Conservation (phyloP, 2,329 filamentous ascomycete genomes). For the Monosporascus sp. region DNA sequence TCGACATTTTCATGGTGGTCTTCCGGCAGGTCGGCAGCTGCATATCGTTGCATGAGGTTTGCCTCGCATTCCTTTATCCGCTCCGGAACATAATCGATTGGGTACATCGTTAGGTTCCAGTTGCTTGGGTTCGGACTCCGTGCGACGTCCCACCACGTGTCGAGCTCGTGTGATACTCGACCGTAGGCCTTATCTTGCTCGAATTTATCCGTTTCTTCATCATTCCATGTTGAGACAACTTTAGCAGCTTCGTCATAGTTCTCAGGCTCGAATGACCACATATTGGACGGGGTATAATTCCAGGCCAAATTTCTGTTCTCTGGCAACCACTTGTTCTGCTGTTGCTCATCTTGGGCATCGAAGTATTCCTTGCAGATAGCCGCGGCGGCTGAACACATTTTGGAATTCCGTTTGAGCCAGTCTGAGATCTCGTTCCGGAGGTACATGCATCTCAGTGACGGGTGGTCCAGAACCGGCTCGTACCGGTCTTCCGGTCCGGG, state of each 20-base stretch:
- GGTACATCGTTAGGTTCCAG: slow-evolving; percentile 54
- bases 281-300: slow-evolving; percentile 44
- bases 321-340: slow-evolving; percentile 42
- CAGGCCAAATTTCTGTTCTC: slow-evolving; percentile 47
- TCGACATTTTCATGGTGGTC: slow-evolving; percentile 30
- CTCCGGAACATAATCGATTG: slow-evolving; percentile 52
- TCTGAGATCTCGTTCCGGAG: slow-evolving; percentile 57
- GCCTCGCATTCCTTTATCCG: slow-evolving; percentile 54
- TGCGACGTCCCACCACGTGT: slow-evolving; percentile 59
- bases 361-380: slow-evolving; percentile 51
- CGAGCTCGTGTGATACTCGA: slow-evolving; percentile 58
- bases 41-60: slow-evolving; percentile 53
- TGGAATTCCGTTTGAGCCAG: slow-evolving; percentile 57
- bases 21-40: slow-evolving; percentile 30
- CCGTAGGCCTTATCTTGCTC: slow-evolving; percentile 55
- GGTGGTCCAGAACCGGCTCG: slow-evolving; percentile 46
- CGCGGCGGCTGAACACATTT: slow-evolving; percentile 51
- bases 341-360: slow-evolving; percentile 41
- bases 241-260: slow-evolving; percentile 34
- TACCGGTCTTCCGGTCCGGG: slow-evolving; percentile 41
- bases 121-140: slow-evolving; percentile 56
- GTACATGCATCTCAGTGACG: slow-evolving; percentile 48
- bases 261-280: slow-evolving; percentile 16
- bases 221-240: slow-evolving; percentile 43
- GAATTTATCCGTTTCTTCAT: slow-evolving; percentile 49